Evolutionary conservation across 1,284 basidiomycete genomes (phyloP), one percentile per base, ranked within the genome.

Genomic region (Vanrija humicola): DNA sequence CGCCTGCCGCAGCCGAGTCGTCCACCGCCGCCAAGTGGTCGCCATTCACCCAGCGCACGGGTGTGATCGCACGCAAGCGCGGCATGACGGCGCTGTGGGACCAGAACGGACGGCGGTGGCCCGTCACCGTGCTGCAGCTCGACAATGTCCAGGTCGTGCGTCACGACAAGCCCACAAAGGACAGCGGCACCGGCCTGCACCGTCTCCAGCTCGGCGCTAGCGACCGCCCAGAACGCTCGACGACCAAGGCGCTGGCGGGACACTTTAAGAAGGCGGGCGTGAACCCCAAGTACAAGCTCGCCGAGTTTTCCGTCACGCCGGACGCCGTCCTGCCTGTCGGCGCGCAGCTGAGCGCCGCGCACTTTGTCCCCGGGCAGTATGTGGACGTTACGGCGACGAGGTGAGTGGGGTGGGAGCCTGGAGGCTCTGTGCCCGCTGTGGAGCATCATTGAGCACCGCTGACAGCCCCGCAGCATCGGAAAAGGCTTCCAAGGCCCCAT

Each of bases 401-500:
- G 89, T 96, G 75, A 66, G 90, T 82, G 38, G 1, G 1, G 4
- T 12, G 19, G 12, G 21, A 4, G 28, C 6, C 34, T 3, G 34
- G 18, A 18, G n/a, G 25, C 6, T 18, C 44, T 1, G 16, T 46
- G 18, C n/a, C 19, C 2, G 34, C 7, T 49, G 28, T 28, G 51
- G 21, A 29, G 38, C 44, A 4, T 5, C 15, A 1, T 6, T 28
- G 25, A n/a, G 18, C 16, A 8, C 19, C 14, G 60, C n/a, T 46
- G 16, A 57, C 54, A n/a, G 50, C 26, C 34, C 34, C 61, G 6
- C 65, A 96, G 92, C 5, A 88, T 94, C 62, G 96, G 96, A 21
- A 98, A 98, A 77, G 96, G 96, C 18, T 98, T 95, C 77, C 89
- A 92, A 65, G 96, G 96, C 72, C 86, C 83, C 45, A 98, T 99